A percentile compares a stretch with the other conserved stretches of the same genome.
Evolutionary conservation across 2,329 filamentous ascomycete species (phyloP).

Genomic region (Talaromyces sp.): DNA sequence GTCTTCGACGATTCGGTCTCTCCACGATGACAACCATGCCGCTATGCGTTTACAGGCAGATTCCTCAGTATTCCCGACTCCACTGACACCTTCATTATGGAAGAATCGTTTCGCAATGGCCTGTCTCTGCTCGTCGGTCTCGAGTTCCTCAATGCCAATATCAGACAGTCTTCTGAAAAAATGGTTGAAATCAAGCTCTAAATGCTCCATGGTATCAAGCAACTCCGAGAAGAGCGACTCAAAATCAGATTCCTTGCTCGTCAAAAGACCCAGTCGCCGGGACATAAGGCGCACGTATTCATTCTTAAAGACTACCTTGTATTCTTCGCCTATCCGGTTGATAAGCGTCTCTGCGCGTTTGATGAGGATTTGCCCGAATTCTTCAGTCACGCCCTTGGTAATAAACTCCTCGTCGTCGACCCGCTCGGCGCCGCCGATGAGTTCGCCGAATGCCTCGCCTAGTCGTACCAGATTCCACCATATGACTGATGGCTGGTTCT

Average conservation of each 20-base stretch:
- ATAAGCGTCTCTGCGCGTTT: slow-evolving; percentile 82
- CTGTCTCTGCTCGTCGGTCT: slow-evolving; percentile 61
- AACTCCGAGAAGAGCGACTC: slow-evolving; percentile 75
- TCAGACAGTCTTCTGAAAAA: slow-evolving; percentile 79
- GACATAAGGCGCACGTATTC: slow-evolving; percentile 89
- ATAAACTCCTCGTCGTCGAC: slow-evolving; percentile 72
- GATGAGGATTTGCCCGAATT: slow-evolving; percentile 67
- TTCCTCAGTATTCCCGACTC: slow-evolving; percentile 57
- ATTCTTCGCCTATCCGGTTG: slow-evolving; percentile 76
- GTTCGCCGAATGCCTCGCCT: slow-evolving; percentile 82
- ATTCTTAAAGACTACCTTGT: slow-evolving; percentile 77
- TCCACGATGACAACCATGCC: slow-evolving; percentile 80
- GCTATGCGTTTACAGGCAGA: slow-evolving; percentile 66
- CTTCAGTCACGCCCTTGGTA: slow-evolving; percentile 67
- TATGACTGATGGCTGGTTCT: slow-evolving; percentile 90
- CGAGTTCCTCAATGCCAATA: slow-evolving; percentile 61
- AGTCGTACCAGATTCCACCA: slow-evolving; percentile 98
- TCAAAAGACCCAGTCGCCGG: slow-evolving; percentile 70
- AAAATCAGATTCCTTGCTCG: slow-evolving; percentile 70
- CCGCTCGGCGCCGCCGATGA: slow-evolving; percentile 71
- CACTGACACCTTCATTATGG: slow-evolving; percentile 67
- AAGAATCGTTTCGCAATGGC: slow-evolving; percentile 73
- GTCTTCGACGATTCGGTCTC: slow-evolving; percentile 67
- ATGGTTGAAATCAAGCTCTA: slow-evolving; percentile 90
- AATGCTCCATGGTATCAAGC: slow-evolving; percentile 74